Conservation (phyloP, 768 basidiomycete species). For the Lactarius hengduanensis region DNA sequence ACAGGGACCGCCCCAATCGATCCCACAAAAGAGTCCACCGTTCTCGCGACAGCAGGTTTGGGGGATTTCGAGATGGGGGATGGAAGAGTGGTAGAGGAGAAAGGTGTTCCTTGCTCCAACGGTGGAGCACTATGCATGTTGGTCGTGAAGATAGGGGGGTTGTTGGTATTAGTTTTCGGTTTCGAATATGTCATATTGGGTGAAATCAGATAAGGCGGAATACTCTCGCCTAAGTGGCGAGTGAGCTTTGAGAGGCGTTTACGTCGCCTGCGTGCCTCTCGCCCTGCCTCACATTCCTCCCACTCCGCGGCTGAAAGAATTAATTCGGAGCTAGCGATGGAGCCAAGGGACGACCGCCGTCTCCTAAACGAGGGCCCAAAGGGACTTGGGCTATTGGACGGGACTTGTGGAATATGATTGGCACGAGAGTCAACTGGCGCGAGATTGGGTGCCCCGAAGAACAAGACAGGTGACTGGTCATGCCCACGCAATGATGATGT, state of each 20-base stretch:
- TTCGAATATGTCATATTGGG: neutral
- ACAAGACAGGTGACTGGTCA: neutral
- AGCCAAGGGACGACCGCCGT: constrained; percentile 14
- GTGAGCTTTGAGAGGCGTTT: constrained; percentile 26
- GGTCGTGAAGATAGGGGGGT: neutral
- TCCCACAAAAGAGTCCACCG: constrained; percentile 6
- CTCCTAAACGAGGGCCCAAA: neutral
- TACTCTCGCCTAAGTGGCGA: constrained; percentile 21
- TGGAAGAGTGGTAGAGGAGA: neutral
- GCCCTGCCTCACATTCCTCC: constrained; percentile 14
- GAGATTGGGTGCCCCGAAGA: neutral
- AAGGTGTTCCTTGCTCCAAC: neutral
- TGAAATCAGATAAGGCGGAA: constrained; percentile 18
- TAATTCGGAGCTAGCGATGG: constrained; percentile 7
- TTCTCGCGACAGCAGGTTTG: neutral
- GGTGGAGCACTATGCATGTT: neutral
- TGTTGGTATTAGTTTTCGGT: neutral
- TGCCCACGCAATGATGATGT: too few species aligned
- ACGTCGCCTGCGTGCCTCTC: constrained; percentile 15
- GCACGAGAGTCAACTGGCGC: neutral
- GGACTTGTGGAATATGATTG: neutral
- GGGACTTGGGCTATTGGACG: constrained; percentile 1
- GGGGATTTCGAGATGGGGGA: neutral
- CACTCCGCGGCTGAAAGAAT: constrained; percentile 3
- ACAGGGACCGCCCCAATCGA: neutral